Conservation (phyloP, 768 basidiomycete species). For the Russula emetica region DNA sequence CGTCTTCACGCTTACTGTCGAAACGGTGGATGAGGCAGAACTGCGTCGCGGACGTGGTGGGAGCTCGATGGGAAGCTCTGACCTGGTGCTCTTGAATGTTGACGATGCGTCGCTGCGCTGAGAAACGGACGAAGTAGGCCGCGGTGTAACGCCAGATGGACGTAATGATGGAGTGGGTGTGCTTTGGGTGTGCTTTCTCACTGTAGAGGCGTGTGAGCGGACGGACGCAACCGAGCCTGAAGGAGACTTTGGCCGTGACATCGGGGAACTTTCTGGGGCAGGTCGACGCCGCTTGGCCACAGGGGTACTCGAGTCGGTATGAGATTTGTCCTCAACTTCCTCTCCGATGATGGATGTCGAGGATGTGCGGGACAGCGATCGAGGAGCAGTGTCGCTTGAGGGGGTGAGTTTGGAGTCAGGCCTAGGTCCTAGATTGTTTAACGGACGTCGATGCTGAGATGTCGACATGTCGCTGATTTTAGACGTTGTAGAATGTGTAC, state of each 20-base stretch:
- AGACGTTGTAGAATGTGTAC: conserved; percentile 37
- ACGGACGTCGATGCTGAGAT: conserved; percentile 30
- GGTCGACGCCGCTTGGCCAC: conserved; percentile 18
- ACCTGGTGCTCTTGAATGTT: conserved; percentile 46
- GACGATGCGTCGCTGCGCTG: conserved; percentile 38
- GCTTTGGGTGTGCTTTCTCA: conserved; percentile 33
- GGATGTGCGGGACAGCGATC: conserved; percentile 23
- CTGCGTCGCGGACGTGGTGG: conserved; percentile 33
- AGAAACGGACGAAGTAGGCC: conserved; percentile 31
- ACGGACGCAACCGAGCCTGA: conserved; percentile 38
- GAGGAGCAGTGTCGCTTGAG: conserved; percentile 31
- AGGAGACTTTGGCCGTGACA: conserved; percentile 27
- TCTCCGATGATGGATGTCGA: conserved; percentile 24
- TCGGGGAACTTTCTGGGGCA: conserved; percentile 16
- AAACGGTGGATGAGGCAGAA: conserved; percentile 35
- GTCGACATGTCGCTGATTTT: conserved; percentile 31
- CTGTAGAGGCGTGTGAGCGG: conserved; percentile 39
- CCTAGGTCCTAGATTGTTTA: conserved; percentile 30
- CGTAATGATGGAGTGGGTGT: conserved; percentile 26
- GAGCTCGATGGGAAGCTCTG: conserved; percentile 36
- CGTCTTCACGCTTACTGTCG: conserved; percentile 34
- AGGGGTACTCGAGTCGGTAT: not conserved
- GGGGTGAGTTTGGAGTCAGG: conserved; percentile 77
- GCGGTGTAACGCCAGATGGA: conserved; percentile 23
- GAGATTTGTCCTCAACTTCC: conserved; percentile 12